Conservation (phyloP, 495 filamentous ascomycete species). For the Penicillium argentinense region DNA sequence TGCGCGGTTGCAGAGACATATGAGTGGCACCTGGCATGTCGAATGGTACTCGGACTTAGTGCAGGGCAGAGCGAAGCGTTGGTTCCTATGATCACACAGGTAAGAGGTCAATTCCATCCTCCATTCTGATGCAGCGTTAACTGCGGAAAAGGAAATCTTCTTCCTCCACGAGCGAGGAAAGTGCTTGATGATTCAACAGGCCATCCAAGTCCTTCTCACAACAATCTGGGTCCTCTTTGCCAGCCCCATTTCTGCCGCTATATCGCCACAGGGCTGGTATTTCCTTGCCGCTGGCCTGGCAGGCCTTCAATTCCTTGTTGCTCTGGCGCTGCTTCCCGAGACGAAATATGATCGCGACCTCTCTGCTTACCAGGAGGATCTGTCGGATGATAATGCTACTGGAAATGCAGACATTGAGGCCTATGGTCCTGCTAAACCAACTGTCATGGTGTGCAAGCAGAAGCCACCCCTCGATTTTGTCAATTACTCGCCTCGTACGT, state of each 20-base stretch:
- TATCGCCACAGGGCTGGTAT: constrained; percentile 39
- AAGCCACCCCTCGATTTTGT: constrained; percentile 27
- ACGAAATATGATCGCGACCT: constrained; percentile 52
- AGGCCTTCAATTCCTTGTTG: constrained; percentile 49
- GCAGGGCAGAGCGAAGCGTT: constrained; percentile 36
- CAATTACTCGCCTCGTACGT: constrained; percentile 20
- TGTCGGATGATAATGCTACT: constrained; percentile 1
- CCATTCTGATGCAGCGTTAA: not conserved
- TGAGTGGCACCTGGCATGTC: constrained; percentile 28
- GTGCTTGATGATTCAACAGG: constrained; percentile 32
- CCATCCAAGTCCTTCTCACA: constrained; percentile 29
- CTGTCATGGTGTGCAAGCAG: constrained; percentile 13
- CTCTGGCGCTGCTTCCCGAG: constrained; percentile 68
- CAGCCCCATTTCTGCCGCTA: constrained; percentile 35
- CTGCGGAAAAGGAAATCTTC: constrained; percentile 27
- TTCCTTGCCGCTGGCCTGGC: constrained; percentile 29
- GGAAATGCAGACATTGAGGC: not conserved
- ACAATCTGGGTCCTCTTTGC: constrained; percentile 32
- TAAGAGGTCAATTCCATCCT: not conserved
- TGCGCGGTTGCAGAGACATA: constrained; percentile 20
- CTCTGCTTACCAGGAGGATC: constrained; percentile 21
- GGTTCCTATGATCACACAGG: constrained; percentile 41
- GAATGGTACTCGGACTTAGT: constrained; percentile 32
- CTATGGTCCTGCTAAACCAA: constrained; percentile 1
- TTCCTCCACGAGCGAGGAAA: constrained; percentile 37